Evolutionary conservation across 2,329 filamentous ascomycete genomes (phyloP), one percentile per base, ranked within the genome.

Genomic region (Polychaeton citri): DNA sequence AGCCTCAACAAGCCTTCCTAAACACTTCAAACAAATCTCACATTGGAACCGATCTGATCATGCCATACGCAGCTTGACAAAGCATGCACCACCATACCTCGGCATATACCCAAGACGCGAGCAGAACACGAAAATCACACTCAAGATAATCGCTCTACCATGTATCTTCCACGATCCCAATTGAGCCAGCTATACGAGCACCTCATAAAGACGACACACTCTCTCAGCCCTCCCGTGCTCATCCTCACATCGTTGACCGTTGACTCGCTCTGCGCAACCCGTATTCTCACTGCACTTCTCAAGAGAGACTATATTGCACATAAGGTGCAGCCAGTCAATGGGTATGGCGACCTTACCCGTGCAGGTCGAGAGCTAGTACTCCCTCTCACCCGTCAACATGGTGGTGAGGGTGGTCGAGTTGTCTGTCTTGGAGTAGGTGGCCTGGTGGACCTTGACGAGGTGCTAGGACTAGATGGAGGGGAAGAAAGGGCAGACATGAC

Each of bases 251-350:
- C 88, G 21, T 81, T 96, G 55, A 88, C 95, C 54, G 86, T 90
- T 37, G 90, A 98, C 64, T 83, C 90, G 44, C 76, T 98, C 43
- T 96, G 88, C 61, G 90, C 87, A 43, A 93, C 86, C 58, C 85
- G 87, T 42, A 95, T 98, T 42, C 75, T 98, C 33, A 93, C 88
- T 2, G 74, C 81, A 34, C 71, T 98, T n/a, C 70, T 98, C 41
- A 95, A 93, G 63, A 81, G 88, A 68, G 90, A 98, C 66, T 96
- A 93, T 56, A 93, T 98, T 48, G 83, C 81, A 10, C 88, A 96
- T 65, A 96, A 95, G 62, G 94, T 96, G 53, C 84, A 95, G 52
- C 90, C 90, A 1, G 80, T 98, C 37, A 76, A 84, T 15, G 90
- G 90, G 37, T 96, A 95, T 74, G 79, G 76, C 45, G 90, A 96